A percentile compares a stretch with the other conserved stretches of the same genome.
Conservation (phyloP, 768 basidiomycete genomes). For the Boletus sp. region DNA sequence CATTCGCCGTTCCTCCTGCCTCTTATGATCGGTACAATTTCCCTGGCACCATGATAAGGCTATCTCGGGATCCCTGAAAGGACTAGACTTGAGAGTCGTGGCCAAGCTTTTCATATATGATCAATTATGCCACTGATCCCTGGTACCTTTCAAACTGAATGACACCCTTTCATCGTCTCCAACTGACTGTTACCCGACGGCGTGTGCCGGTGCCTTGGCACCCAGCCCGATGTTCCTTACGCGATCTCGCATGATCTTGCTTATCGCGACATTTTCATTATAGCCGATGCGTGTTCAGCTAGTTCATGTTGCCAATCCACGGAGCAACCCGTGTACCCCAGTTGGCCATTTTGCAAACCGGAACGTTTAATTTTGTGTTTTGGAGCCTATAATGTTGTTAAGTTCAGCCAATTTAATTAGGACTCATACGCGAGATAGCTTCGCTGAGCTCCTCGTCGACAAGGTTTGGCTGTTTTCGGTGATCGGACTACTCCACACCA, state of each 20-base stretch:
- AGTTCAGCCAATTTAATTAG: conserved; percentile 26
- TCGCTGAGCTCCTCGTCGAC: conserved; percentile 32
- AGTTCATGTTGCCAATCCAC: conserved; percentile 9
- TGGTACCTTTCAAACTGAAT: conserved; percentile 20
- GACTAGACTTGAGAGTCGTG: conserved; percentile 23
- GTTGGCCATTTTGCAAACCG: conserved; percentile 5
- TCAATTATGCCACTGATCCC: conserved; percentile 17
- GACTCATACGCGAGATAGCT: conserved; percentile 15
- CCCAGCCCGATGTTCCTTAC: conserved; percentile 15
- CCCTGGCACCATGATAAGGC: conserved; percentile 24
- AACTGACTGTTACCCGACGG: conserved; percentile 1
- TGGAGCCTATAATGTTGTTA: conserved; percentile 11
- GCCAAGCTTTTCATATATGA: conserved; percentile 21
- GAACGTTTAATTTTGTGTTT: conserved; percentile 8
- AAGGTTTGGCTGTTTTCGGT: conserved; percentile 26
- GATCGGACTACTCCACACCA: conserved; percentile 27
- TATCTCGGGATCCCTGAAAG: conserved; percentile 29
- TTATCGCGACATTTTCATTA: conserved; percentile 6
- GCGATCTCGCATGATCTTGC: conserved; percentile 8
- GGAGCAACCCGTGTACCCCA: conserved; percentile 6
- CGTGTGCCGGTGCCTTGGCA: conserved; percentile 22
- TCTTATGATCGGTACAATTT: conserved; percentile 19
- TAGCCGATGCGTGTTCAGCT: conserved; percentile 8
- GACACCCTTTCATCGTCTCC: conserved; percentile 6
- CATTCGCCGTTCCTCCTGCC: conserved; percentile 28